Evolutionary conservation across 768 basidiomycete species (phyloP).

Genomic region (Sarcodon sp.): DNA sequence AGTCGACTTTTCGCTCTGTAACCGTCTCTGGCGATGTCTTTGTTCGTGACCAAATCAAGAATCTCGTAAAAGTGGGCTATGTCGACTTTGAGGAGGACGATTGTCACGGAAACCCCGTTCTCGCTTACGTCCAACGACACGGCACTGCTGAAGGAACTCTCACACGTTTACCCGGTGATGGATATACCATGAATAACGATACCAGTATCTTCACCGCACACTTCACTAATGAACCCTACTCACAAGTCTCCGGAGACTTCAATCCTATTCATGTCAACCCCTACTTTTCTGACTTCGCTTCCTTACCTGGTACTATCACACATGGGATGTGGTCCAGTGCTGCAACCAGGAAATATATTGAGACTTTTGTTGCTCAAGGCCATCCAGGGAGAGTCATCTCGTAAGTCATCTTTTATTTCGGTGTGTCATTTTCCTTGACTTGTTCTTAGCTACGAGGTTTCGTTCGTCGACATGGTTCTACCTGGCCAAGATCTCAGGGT

Average conservation of each 20-base stretch:
- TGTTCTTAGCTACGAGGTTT: slow-evolving; percentile 66
- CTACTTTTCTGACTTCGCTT: slow-evolving; percentile 91
- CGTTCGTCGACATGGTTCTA: slow-evolving; percentile 95
- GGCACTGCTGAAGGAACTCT: slow-evolving; percentile 69
- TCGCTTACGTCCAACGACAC: slow-evolving; percentile 87
- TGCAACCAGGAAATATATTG: slow-evolving; percentile 84
- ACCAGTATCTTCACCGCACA: slow-evolving; percentile 70
- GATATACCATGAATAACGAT: slow-evolving; percentile 68
- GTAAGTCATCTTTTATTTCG: slow-evolving; percentile 31
- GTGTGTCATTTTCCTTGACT: slow-evolving; percentile 2
- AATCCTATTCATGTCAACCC: slow-evolving; percentile 99
- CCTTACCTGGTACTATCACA: slow-evolving; percentile 91
- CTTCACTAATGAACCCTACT: slow-evolving; percentile 91
- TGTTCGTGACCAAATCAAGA: slow-evolving; percentile 79
- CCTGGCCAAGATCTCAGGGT: slow-evolving; percentile 82
- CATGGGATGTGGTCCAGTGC: slow-evolving; percentile 98
- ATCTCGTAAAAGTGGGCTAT: slow-evolving; percentile 77
- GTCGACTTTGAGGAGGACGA: slow-evolving; percentile 82
- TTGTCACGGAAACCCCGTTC: slow-evolving; percentile 85
- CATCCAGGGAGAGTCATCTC: slow-evolving; percentile 82
- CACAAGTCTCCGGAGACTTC: slow-evolving; percentile 92
- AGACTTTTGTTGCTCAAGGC: slow-evolving; percentile 89
- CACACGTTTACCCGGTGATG: slow-evolving; percentile 69
- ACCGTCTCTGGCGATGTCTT: slow-evolving; percentile 78
- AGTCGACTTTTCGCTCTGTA: slow-evolving; percentile 69